Evolutionary conservation across 176 grass and related monocot species (phyloP), one percentile per base, ranked within the genome.

Genomic region (Canna indica): DNA sequence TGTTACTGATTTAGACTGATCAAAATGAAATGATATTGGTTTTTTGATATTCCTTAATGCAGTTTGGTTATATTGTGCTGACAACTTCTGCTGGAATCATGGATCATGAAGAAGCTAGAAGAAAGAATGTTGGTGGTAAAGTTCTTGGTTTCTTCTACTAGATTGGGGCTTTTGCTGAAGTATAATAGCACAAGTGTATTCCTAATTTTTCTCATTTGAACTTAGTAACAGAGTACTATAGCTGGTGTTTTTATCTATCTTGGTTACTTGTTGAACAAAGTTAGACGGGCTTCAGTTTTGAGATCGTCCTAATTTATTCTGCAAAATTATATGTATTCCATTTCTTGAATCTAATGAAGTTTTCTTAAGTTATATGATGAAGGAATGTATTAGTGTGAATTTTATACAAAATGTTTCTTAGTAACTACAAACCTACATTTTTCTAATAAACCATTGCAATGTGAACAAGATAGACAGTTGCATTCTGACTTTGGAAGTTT

Each of bases 11-110:
- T n/a, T n/a, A n/a, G n/a, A n/a, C n/a, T n/a, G n/a, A n/a, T n/a
- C n/a, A n/a, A n/a, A 44, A 11, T 44, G 41, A 11, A 44, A 44
- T 44, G 41, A 44, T 44, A 11, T 8, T 11, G 41, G 22, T 53
- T n/a, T 22, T 54, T 54, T n/a, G 6, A n/a, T 8, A 7, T n/a
- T n/a, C n/a, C 20, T 6, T 20, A 45, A 58, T 83, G 77, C 74
- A 87, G 85, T 87, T 87, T 71, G 85, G 85, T 30, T 87, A 87
- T 69, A 87, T 83, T 0, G 81, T 87, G 35, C 77, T 87, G 48
- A 87, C 85, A 24, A 87, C 85, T 25, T 87, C 81, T 30, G 85
- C 85, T 17, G 79, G 82, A 3, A 85, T 85, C 59, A 85, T 85
- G 82, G 75, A 82, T 65, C 82, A 88, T 41, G 79, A 81, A 41